A percentile compares a stretch with the other conserved stretches of the same genome.
Evolutionary conservation across 108 stramenopile species (phyloP).

Genomic region (Ochromonas danica): DNA sequence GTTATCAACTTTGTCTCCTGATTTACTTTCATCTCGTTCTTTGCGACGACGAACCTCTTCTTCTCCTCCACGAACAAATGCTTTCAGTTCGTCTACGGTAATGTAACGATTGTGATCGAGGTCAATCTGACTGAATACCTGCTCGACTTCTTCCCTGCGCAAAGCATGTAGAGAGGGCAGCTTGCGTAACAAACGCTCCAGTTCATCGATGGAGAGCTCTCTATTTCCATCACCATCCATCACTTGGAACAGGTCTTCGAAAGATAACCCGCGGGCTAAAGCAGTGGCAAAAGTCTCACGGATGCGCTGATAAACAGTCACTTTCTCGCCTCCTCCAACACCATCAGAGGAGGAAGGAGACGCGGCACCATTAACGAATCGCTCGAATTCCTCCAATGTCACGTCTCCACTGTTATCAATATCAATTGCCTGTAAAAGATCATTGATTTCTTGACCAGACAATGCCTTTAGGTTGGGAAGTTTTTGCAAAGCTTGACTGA

Average conservation of each 20-base stretch:
- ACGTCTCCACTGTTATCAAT: constrained; percentile 8
- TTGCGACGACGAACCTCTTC: constrained; percentile 36
- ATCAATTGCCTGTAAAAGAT: neutral
- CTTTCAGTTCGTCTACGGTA: neutral
- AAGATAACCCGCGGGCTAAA: neutral
- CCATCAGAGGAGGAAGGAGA: neutral
- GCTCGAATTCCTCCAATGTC: constrained; percentile 37
- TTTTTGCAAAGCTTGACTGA: constrained; percentile 37
- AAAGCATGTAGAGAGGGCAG: neutral
- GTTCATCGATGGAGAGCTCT: neutral
- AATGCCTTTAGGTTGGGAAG: constrained; percentile 46
- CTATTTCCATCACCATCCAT: neutral
- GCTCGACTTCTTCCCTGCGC: neutral
- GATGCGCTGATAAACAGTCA: neutral
- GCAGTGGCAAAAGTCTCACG: constrained; percentile 1
- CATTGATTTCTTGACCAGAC: constrained; percentile 25
- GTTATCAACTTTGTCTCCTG: neutral
- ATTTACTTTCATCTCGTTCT: constrained; percentile 33
- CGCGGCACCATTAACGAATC: constrained; percentile 44
- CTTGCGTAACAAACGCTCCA: neutral
- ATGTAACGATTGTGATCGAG: neutral
- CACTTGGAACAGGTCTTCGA: neutral
- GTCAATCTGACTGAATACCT: neutral
- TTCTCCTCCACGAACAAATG: constrained; percentile 4
- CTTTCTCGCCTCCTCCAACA: neutral